Evolutionary conservation across 192 early-diverging fungal genomes (phyloP), one percentile per base, ranked within the genome.

Genomic region (Backusella mclennaniae): DNA sequence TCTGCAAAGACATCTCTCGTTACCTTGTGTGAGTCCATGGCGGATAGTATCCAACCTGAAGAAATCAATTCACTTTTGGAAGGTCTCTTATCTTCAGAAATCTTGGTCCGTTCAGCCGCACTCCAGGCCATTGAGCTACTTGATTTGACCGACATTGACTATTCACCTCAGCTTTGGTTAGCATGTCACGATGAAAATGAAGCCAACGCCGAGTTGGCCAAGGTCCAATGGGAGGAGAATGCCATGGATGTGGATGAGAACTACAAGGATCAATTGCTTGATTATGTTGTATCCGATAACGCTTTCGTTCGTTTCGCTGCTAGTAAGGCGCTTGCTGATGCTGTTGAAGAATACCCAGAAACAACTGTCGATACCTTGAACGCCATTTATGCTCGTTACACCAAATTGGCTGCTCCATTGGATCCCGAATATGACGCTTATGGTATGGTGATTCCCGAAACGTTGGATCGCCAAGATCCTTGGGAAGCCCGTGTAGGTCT

Each of bases 361-460:
- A 81, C 84, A 35, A 79, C 88, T 15, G 39, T 63, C 23, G 78
- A 80, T n/a, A 92, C 88, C 1, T 71, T 95, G 44, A 69, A 79
- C 21, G 53, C 85, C 11, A 89, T 96, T 35, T 95, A 90, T 79
- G 70, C 70, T 5, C 46, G 84, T 5, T 95, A 95, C 77, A 76
- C 78, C 35, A 86, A 89, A 52, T 81, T 88, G 76, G 86, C 91
- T 46, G 81, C 87, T 44, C 85, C 94, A 14, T 88, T 96, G 21
- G 89, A 89, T 31, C 96, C 96, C 9, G 92, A 96, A 76, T 96
- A 93, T 71, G 96, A 99, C 78, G 91, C 92, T 66, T 97, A 87
- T 75, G 97, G 96, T 49, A 92, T 99, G 73, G 86, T 97, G 0
- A 95, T 94, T 36, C 91, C 92, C 1, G 93, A 91, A 69, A 93